Conservation (phyloP, 768 basidiomycete species). For the Pleurotus citrinopileatus region DNA sequence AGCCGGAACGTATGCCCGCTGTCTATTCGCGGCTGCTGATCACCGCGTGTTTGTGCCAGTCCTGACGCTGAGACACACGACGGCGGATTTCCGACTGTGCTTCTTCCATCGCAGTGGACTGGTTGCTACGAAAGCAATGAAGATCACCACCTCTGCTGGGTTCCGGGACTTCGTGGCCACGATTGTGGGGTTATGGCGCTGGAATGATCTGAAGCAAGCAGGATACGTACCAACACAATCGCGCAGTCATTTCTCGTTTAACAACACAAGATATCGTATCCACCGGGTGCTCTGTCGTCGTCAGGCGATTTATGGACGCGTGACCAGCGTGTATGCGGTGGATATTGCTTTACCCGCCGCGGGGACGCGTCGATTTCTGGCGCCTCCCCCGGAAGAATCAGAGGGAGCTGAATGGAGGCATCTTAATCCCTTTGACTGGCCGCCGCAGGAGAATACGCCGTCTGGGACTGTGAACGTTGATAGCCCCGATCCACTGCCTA, state of each 20-base stretch:
- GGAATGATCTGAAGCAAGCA: background rate
- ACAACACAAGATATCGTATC: background rate
- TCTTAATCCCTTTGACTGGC: background rate
- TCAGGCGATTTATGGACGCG: constrained; percentile 3
- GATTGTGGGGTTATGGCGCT: background rate
- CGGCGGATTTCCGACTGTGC: constrained; percentile 1
- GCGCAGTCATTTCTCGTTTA: background rate
- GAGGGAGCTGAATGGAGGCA: background rate
- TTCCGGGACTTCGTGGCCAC: constrained; percentile 6
- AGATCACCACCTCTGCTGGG: background rate
- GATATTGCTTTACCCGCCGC: background rate
- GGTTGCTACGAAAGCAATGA: background rate
- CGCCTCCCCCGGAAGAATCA: background rate
- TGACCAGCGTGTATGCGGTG: constrained; percentile 4
- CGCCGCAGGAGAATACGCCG: background rate
- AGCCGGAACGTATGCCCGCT: background rate
- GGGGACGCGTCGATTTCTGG: background rate
- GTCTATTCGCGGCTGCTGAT: constrained; percentile 7
- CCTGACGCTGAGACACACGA: constrained; percentile 1
- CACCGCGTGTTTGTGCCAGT: constrained; percentile 4
- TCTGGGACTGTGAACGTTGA: background rate
- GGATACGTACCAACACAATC: background rate
- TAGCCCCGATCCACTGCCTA: background rate
- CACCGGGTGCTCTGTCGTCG: background rate
- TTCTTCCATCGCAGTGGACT: constrained; percentile 9